Conservation (phyloP, 345 rosid species). For the Pistacia atlantica region DNA sequence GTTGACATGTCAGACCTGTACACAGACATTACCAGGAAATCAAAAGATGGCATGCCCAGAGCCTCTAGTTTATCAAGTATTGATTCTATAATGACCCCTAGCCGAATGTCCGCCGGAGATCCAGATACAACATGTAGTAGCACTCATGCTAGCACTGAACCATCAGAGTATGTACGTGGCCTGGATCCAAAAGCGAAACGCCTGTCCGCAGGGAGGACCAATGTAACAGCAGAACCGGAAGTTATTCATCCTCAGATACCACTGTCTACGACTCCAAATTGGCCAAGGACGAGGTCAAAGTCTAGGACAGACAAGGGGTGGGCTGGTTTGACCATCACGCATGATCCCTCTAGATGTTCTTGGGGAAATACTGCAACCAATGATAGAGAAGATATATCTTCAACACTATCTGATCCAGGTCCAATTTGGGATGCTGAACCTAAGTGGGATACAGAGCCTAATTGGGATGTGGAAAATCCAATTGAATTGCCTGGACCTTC, state of each 20-base stretch:
- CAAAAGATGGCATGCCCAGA: conserved; percentile 88
- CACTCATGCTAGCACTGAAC: conserved; percentile 83
- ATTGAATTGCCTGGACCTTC: conserved; percentile 88
- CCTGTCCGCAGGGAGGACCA: conserved; percentile 78
- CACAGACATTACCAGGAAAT: conserved; percentile 81
- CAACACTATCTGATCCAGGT: conserved; percentile 96
- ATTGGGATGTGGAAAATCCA: conserved; percentile 81
- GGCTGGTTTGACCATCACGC: conserved; percentile 69
- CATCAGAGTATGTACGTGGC: conserved; percentile 95
- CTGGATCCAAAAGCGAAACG: conserved; percentile 89
- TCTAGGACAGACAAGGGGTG: conserved; percentile 90
- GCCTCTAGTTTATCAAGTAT: conserved; percentile 98
- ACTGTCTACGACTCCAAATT: conserved; percentile 79
- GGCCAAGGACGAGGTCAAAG: conserved; percentile 98
- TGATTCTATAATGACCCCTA: conserved; percentile 91
- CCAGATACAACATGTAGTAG: conserved; percentile 67
- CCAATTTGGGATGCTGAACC: conserved; percentile 99
- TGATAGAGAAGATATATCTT: conserved; percentile 94
- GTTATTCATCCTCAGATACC: conserved; percentile 88
- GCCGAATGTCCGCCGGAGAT: conserved; percentile 78
- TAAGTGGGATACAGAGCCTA: conserved; percentile 82
- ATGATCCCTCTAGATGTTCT: conserved; percentile 74
- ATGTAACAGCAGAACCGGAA: conserved; percentile 72
- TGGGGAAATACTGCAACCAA: conserved; percentile 77
- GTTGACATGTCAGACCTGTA: conserved; percentile 81